phyloP scores from a whole-genome alignment of 108 stramenopile species.

The Schizochytrium sp. region DNA sequence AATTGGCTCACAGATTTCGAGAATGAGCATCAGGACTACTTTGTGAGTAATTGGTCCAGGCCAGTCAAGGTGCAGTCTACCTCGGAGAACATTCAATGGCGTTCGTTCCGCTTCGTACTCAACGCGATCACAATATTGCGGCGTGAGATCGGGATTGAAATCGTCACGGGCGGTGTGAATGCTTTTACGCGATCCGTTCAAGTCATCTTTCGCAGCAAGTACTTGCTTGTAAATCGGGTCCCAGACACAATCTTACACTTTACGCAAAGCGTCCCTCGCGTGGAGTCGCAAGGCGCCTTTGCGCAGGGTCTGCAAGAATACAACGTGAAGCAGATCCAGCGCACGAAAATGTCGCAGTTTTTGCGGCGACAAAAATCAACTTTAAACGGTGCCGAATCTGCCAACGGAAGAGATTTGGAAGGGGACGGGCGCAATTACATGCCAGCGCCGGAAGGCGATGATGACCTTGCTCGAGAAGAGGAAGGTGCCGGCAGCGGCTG shows the following conservation, averaged over 20 bases:
- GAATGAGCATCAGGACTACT: neutral
- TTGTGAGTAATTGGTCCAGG: neutral
- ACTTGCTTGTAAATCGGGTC: neutral
- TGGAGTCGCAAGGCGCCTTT: neutral
- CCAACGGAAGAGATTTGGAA: neutral
- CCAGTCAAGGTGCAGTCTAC: neutral
- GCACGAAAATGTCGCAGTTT: neutral
- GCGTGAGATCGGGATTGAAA: neutral
- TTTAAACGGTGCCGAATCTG: neutral
- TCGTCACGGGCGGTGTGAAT: neutral
- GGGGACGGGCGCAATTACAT: neutral
- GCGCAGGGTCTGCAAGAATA: neutral
- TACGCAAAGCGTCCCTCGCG: neutral
- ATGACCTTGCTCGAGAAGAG: neutral
- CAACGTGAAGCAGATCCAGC: neutral
- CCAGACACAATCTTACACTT: neutral
- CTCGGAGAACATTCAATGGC: neutral
- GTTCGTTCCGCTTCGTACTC: neutral
- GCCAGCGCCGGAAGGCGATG: neutral
- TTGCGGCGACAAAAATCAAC: neutral
- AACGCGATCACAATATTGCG: neutral
- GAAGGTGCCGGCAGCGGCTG: no score
- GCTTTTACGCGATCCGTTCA: neutral
- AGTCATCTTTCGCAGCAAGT: neutral
- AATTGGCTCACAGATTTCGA: neutral